These are phyloP conservation scores for Cryptococcus sp. DNA, from an alignment of 1,284 basidiomycete genomes.

Conservation along the genomic window DNA sequence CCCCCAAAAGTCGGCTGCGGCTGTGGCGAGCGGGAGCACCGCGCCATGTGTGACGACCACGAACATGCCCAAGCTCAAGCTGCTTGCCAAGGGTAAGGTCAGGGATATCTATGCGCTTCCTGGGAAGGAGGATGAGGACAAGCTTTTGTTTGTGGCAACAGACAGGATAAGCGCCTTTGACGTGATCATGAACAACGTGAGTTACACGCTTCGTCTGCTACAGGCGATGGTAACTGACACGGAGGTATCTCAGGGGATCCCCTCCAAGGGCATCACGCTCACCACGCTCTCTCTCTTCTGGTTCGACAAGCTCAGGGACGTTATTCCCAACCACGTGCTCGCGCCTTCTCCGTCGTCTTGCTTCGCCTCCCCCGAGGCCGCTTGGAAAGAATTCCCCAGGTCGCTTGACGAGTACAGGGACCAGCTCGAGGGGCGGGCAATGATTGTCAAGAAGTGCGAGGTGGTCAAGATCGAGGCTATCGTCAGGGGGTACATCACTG, in stretches of 20 bases:
- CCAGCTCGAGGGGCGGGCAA: conserved; percentile 76
- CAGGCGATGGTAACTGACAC: conserved; percentile 7
- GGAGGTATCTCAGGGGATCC: conserved; percentile 67
- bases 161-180: conserved; percentile 98
- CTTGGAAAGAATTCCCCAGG: conserved; percentile 65
- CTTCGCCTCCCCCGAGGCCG: conserved; percentile 50
- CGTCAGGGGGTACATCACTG: conserved; percentile 92
- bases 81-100: conserved; percentile 86
- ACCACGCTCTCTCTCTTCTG: conserved; percentile 91
- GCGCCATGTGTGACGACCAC: conserved; percentile 36
- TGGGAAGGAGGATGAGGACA: conserved; percentile 57
- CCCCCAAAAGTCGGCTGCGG: conserved; percentile 3
- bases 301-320: conserved; percentile 75
- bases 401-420: conserved; percentile 59
- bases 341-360: conserved; percentile 53
- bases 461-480: conserved; percentile 96
- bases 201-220: conserved; percentile 27
- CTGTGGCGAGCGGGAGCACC: conserved; percentile 8
- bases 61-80: conserved; percentile 53
- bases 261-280: conserved; percentile 86
- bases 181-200: conserved; percentile 84
- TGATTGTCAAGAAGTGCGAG: conserved; percentile 87
- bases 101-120: conserved; percentile 78
- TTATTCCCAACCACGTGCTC: conserved; percentile 85
- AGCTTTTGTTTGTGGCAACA: conserved; percentile 86